Evolutionary conservation across 108 stramenopile species (phyloP).

Genomic region (Pseudonitzschia delicatissima): DNA sequence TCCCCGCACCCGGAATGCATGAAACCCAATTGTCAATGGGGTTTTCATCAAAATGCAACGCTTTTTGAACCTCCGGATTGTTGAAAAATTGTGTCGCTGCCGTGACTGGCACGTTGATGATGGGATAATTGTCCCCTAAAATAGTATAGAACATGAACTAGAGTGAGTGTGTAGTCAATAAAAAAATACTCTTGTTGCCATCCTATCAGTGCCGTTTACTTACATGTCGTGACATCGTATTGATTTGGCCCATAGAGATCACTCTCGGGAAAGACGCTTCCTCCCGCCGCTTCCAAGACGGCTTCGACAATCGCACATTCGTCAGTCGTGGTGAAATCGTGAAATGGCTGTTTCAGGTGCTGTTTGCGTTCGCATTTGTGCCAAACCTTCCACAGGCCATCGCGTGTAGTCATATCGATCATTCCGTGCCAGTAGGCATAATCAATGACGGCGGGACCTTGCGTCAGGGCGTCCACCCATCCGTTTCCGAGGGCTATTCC

Average conservation of each 20-base stretch:
- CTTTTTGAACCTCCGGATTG: slow-evolving; percentile 47
- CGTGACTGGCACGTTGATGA: not conserved
- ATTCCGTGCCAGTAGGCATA: slow-evolving; percentile 78
- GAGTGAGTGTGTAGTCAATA: no score
- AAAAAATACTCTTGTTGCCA: no score
- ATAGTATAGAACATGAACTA: not conserved
- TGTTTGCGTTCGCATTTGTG: slow-evolving; percentile 39
- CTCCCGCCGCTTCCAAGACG: slow-evolving; percentile 56
- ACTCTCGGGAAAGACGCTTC: slow-evolving; percentile 9
- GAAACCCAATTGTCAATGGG: slow-evolving; percentile 28
- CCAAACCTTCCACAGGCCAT: slow-evolving; percentile 44
- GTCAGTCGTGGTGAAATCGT: slow-evolving; percentile 61
- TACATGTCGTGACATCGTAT: slow-evolving; percentile 68
- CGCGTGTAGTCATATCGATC: slow-evolving; percentile 53
- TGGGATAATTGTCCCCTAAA: slow-evolving; percentile 27
- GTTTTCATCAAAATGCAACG: slow-evolving; percentile 44
- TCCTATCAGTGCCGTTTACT: no score
- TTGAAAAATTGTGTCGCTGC: slow-evolving; percentile 47
- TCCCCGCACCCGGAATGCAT: slow-evolving; percentile 68
- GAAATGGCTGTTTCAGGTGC: slow-evolving; percentile 46
- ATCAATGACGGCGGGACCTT: slow-evolving; percentile 67
- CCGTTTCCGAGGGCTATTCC: slow-evolving; percentile 70
- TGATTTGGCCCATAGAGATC: slow-evolving; percentile 25
- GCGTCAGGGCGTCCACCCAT: slow-evolving; percentile 62
- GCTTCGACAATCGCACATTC: slow-evolving; percentile 63